Evolutionary conservation across 805 yeast genomes (phyloP).

Genomic region (Priceomyces melissophilus): DNA sequence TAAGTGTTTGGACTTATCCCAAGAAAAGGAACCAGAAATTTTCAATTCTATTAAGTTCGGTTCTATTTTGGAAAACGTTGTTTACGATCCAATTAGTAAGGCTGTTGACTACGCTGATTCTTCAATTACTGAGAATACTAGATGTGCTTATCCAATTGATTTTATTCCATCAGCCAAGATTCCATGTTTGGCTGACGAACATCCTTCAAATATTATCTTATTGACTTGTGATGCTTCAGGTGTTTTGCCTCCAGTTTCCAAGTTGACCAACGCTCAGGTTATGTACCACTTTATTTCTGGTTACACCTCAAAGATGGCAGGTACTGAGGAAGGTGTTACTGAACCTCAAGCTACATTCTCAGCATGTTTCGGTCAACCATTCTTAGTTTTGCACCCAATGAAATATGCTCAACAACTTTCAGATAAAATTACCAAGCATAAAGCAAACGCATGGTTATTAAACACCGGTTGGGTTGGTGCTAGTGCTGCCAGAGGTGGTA

Average conservation of each 20-base stretch:
- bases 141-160: slow-evolving; percentile 98
- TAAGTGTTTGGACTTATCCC: slow-evolving; percentile 84
- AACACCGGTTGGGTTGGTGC: slow-evolving; percentile 99
- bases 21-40: slow-evolving; percentile 96
- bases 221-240: slow-evolving; percentile 98
- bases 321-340: slow-evolving; percentile 97
- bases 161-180: slow-evolving; percentile 94
- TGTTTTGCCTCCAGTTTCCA: slow-evolving; percentile 95
- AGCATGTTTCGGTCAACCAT: slow-evolving; percentile 99
- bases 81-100: slow-evolving; percentile 74
- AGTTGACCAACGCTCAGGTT: slow-evolving; percentile 89
- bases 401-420: slow-evolving; percentile 94
- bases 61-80: slow-evolving; percentile 89
- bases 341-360: slow-evolving; percentile 98
- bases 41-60: slow-evolving; percentile 94
- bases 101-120: slow-evolving; percentile 82
- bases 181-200: slow-evolving; percentile 86
- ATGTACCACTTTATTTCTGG: slow-evolving; percentile 99
- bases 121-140: slow-evolving; percentile 90
- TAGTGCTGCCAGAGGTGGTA: slow-evolving; percentile 88
- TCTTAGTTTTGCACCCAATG: slow-evolving; percentile 97
- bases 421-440: slow-evolving; percentile 84
- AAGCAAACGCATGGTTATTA: slow-evolving; percentile 91
- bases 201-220: slow-evolving; percentile 88
- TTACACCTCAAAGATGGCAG: slow-evolving; percentile 99